phyloP scores from a whole-genome alignment of 345 rosid species.

The Rhizophora apiculata region DNA sequence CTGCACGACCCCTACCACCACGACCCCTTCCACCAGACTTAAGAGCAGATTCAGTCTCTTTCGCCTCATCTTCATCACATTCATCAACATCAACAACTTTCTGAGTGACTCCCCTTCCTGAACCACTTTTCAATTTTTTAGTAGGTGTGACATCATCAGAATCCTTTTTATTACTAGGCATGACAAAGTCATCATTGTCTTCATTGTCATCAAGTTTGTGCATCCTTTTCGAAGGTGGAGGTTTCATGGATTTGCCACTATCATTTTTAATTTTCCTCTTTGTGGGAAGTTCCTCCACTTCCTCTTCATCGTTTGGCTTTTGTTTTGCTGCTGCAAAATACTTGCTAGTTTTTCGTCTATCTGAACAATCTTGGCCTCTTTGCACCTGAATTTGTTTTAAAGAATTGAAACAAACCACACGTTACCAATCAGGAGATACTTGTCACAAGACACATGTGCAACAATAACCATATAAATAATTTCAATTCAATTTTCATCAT shows the following conservation, averaged over 20 bases:
- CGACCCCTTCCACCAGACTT: slow-evolving; percentile 79
- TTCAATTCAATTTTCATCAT: neutral
- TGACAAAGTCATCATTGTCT: slow-evolving; percentile 61
- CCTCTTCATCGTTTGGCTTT: slow-evolving; percentile 58
- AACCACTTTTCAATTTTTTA: slow-evolving; percentile 70
- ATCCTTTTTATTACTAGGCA: slow-evolving; percentile 40
- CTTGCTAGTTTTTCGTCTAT: slow-evolving; percentile 90
- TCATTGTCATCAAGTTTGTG: slow-evolving; percentile 40
- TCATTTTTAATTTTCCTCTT: slow-evolving; percentile 62
- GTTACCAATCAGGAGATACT: neutral
- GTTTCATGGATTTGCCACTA: slow-evolving; percentile 34
- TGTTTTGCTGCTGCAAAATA: slow-evolving; percentile 70
- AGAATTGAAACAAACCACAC: neutral
- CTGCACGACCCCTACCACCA: slow-evolving; percentile 88
- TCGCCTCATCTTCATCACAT: slow-evolving; percentile 57
- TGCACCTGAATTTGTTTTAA: slow-evolving; percentile 28
- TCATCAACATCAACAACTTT: slow-evolving; percentile 46
- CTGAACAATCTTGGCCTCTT: slow-evolving; percentile 46
- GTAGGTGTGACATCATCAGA: slow-evolving; percentile 54
- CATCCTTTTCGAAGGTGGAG: slow-evolving; percentile 49
- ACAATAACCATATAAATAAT: neutral
- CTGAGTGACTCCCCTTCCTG: slow-evolving; percentile 63
- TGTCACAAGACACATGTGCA: no score
- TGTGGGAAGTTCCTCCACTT: slow-evolving; percentile 43
- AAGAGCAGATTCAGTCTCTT: slow-evolving; percentile 49